Evolutionary conservation across 163 green algal species (phyloP).

Genomic region (Scenedesmus sp.): DNA sequence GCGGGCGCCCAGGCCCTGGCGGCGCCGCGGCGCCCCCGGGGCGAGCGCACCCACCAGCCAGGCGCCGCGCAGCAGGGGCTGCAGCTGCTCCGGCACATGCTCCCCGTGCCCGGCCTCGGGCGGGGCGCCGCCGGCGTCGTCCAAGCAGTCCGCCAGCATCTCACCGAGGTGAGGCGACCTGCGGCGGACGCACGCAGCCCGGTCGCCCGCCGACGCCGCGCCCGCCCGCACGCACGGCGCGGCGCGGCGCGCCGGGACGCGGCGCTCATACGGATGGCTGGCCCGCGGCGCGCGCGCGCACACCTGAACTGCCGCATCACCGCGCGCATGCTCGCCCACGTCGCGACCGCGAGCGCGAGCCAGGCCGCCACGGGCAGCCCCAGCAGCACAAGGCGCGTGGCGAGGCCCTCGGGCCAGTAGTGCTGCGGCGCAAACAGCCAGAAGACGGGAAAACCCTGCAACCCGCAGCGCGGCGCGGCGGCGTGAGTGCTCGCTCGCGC

Average conservation of each 20-base stretch:
- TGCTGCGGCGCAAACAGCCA: background rate
- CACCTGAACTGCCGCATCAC: constrained; percentile 29
- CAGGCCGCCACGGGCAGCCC: constrained; percentile 12
- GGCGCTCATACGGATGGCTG: no score
- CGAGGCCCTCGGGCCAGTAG: background rate
- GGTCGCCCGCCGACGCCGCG: no score
- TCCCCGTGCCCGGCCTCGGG: no score
- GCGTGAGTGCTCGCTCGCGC: no score
- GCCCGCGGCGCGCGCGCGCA: background rate
- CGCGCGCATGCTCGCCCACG: constrained; percentile 36
- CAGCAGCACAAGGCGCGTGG: constrained; percentile 10
- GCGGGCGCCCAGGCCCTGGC: no score
- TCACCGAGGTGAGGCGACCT: no score
- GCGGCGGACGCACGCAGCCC: no score
- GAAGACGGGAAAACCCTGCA: constrained; percentile 17
- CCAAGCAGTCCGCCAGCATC: no score
- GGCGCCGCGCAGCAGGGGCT: constrained; percentile 59
- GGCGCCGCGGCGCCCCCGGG: no score
- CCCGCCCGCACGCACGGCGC: no score
- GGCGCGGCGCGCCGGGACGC: no score
- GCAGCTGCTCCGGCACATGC: constrained; percentile 54
- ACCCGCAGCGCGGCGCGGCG: background rate
- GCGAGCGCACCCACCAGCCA: constrained; percentile 71
- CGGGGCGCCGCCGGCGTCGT: no score
- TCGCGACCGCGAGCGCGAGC: constrained; percentile 35